Conservation (phyloP, 148 eudicot genomes). For the Rhododendron williamsianum region DNA sequence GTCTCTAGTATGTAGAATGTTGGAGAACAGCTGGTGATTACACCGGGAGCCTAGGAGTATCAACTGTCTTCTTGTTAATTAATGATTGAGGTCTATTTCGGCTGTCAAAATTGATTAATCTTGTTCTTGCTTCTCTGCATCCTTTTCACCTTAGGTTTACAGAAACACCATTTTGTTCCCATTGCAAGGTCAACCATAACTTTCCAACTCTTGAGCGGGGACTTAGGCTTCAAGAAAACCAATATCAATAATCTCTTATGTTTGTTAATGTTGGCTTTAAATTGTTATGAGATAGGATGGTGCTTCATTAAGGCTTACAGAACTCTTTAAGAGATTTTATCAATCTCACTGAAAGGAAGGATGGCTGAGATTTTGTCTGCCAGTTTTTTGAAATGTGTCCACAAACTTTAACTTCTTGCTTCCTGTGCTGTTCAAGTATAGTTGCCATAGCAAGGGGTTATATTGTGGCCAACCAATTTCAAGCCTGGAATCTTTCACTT, state of each 20-base stretch:
- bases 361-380: background rate
- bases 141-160: background rate
- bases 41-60: background rate
- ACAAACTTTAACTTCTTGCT: background rate
- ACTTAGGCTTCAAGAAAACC: too few species aligned
- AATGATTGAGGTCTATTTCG: background rate
- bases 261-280: too few species aligned
- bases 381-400: background rate
- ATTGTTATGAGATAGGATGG: background rate
- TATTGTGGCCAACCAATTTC: background rate
- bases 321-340: background rate
- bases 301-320: background rate
- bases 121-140: background rate
- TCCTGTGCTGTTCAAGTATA: background rate
- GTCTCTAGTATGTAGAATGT: background rate
- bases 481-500: background rate
- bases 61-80: background rate
- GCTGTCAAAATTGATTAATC: background rate
- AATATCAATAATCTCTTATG: too few species aligned
- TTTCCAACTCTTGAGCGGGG: background rate
- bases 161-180: background rate
- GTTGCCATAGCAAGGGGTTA: background rate
- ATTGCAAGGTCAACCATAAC: background rate
- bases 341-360: background rate
- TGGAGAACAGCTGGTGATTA: background rate